These are phyloP conservation scores for Hymenoscyphus repandus DNA, from an alignment of 2,329 filamentous ascomycete species.

Conservation along the genomic window DNA sequence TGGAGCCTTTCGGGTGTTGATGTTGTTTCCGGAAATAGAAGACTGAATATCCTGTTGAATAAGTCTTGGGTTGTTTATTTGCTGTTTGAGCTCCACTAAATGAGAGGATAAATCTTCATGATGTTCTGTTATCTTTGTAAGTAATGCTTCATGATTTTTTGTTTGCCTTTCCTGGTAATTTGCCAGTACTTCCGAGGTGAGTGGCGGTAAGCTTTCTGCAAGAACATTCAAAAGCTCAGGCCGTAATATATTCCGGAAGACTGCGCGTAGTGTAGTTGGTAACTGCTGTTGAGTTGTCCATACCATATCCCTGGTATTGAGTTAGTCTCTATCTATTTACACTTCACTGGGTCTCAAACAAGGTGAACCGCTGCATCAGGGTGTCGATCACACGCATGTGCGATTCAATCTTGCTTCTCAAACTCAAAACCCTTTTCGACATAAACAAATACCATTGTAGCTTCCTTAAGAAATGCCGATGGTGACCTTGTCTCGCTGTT, in stretches of 20 bases:
- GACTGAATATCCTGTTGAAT: too few relatives aligned
- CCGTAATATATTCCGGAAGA: neutral
- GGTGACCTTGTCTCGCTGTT: slow-evolving; percentile 1
- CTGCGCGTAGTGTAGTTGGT: too few relatives aligned
- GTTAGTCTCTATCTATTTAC: neutral
- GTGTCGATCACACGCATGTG: slow-evolving; percentile 7
- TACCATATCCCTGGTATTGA: neutral
- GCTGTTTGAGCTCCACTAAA: too few relatives aligned
- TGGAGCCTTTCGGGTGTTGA: too few relatives aligned
- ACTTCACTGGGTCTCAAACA: neutral
- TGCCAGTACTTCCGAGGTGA: neutral
- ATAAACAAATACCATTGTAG: slow-evolving; percentile 8
- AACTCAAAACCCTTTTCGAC: slow-evolving; percentile 1
- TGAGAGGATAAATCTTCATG: too few relatives aligned
- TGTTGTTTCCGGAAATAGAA: too few relatives aligned
- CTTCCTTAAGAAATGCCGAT: slow-evolving; percentile 6
- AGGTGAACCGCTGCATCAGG: slow-evolving; percentile 6
- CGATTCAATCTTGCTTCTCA: slow-evolving; percentile 4
- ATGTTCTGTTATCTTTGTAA: neutral
- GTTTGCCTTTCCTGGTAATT: neutral
- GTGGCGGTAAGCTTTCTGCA: neutral
- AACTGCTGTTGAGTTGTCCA: neutral
- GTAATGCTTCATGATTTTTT: neutral
- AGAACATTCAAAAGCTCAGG: neutral
- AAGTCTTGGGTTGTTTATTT: too few relatives aligned